Evolutionary conservation across 2,329 filamentous ascomycete species (phyloP).

Genomic region (Penicillium griseofulvum): DNA sequence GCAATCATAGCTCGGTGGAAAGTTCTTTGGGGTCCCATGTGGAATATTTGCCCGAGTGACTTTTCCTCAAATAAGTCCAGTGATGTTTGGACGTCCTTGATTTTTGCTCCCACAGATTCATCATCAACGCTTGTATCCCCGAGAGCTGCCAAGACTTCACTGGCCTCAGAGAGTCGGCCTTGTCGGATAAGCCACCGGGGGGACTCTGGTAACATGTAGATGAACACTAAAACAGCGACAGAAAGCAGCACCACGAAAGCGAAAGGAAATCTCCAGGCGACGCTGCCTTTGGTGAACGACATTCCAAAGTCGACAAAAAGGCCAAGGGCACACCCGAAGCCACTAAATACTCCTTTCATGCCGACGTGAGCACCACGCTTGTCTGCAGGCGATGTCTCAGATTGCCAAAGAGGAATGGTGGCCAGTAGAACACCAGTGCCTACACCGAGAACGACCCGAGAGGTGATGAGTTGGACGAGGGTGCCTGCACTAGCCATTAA

Average conservation of each 20-base stretch:
- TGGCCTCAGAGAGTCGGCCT: slow-evolving; percentile 15
- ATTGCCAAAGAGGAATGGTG: slow-evolving; percentile 23
- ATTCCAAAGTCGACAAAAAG: slow-evolving; percentile 24
- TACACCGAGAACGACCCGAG: slow-evolving; percentile 15
- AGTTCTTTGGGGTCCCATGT: slow-evolving; percentile 21
- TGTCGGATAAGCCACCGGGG: slow-evolving; percentile 23
- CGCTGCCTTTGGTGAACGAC: slow-evolving; percentile 14
- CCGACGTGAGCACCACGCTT: slow-evolving; percentile 23
- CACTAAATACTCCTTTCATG: slow-evolving; percentile 21
- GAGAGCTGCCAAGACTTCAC: slow-evolving; percentile 17
- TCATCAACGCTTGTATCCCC: slow-evolving; percentile 8
- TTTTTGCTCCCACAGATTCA: slow-evolving; percentile 6
- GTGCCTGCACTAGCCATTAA: slow-evolving; percentile 15
- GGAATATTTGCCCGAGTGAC: slow-evolving; percentile 12
- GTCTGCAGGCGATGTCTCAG: slow-evolving; percentile 20
- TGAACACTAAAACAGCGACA: slow-evolving; percentile 11
- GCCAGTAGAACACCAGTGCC: slow-evolving; percentile 19
- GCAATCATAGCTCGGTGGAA: slow-evolving; percentile 20
- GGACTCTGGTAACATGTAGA: slow-evolving; percentile 17
- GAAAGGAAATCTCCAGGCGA: slow-evolving; percentile 22
- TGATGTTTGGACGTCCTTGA: slow-evolving; percentile 21
- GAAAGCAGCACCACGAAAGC: slow-evolving; percentile 20
- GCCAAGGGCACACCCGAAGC: slow-evolving; percentile 18
- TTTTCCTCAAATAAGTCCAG: slow-evolving; percentile 11
- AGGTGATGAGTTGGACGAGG: slow-evolving; percentile 13